Evolutionary conservation across 208 protist genomes (phyloP), one percentile per base, ranked within the genome.

Genomic region (Wallacemonas sp.): DNA sequence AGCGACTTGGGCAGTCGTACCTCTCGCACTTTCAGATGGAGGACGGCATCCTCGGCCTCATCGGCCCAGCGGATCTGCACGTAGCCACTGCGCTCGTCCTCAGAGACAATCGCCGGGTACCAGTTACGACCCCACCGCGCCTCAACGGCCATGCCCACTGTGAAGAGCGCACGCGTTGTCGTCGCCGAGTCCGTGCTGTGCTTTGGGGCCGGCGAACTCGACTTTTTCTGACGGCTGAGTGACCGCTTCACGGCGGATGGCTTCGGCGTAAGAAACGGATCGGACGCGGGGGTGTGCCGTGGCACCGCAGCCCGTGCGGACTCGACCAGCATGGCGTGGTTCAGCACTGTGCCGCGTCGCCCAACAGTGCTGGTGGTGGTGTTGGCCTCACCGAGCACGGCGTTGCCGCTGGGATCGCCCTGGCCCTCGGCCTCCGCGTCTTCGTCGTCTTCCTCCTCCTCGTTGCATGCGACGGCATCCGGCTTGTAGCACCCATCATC

Each of bases 21-120:
- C 30, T 92, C 81, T 12, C 71, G 68, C 3, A 74, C 30, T 4
- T 73, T 61, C 11, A 92, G 43, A 68, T 92, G 85, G 29, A 92
- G 30, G 12, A 80, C 41, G 8, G 83, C 83, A 61, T 93, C 83
- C 30, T 83, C 78, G 16, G 73, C 70, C 52, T 24, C 52, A 17
- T 58, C 32, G 11, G 34, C 24, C 82, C 83, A 87, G 26, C 74
- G 61, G 60, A 93, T 73, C 61, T 87, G 81, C 65, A 90, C 83
- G 56, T 82, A 90, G 24, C 81, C 81, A 62, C 80, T 73, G 2
- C 71, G 64, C 49, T 81, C 78, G 1, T 72, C 69, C 39, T 78
- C 76, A 1, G 56, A 72, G 2, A 89, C 67, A 16, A 65, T 61
- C 5, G 83, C 87, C 0, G 68, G 65, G 64, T 74, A 87, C 84